phyloP scores from a whole-genome alignment of 345 rosid species.

The Euphorbia pulcherrima region DNA sequence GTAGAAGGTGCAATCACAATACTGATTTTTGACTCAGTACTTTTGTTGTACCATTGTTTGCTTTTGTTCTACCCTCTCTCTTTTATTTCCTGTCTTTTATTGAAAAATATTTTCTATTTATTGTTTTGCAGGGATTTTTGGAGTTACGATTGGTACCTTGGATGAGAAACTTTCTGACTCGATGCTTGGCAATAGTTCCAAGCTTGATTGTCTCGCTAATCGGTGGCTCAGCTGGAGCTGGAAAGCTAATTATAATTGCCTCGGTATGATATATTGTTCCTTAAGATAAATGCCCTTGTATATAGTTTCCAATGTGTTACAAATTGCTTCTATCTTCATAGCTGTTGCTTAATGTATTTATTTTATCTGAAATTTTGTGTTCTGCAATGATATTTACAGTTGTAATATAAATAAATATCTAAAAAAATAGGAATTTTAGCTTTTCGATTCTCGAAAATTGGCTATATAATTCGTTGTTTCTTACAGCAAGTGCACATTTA shows the following conservation, averaged over 20 bases:
- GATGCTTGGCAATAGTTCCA: slow-evolving; percentile 88
- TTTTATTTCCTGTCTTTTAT: slow-evolving; percentile 1
- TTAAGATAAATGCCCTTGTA: background rate
- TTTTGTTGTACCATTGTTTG: too few species aligned
- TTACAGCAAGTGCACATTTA: background rate
- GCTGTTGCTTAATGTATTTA: background rate
- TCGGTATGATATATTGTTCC: slow-evolving; percentile 44
- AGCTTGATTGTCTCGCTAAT: slow-evolving; percentile 83
- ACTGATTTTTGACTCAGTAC: too few species aligned
- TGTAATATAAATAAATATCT: background rate
- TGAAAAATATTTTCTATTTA: background rate
- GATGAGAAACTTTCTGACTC: slow-evolving; percentile 75
- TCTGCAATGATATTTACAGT: background rate
- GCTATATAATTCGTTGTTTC: background rate
- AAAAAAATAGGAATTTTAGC: background rate
- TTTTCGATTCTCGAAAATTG: background rate
- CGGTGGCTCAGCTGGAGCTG: slow-evolving; percentile 92
- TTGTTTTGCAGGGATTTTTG: slow-evolving; percentile 62
- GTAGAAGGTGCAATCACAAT: too few species aligned
- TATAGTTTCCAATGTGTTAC: background rate
- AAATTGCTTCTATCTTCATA: background rate
- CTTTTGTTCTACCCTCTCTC: background rate
- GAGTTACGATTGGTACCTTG: slow-evolving; percentile 73
- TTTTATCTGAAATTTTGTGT: background rate
- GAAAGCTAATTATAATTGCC: slow-evolving; percentile 82